Evolutionary conservation across 768 basidiomycete species (phyloP).

Genomic region (Gymnopilus junonius): DNA sequence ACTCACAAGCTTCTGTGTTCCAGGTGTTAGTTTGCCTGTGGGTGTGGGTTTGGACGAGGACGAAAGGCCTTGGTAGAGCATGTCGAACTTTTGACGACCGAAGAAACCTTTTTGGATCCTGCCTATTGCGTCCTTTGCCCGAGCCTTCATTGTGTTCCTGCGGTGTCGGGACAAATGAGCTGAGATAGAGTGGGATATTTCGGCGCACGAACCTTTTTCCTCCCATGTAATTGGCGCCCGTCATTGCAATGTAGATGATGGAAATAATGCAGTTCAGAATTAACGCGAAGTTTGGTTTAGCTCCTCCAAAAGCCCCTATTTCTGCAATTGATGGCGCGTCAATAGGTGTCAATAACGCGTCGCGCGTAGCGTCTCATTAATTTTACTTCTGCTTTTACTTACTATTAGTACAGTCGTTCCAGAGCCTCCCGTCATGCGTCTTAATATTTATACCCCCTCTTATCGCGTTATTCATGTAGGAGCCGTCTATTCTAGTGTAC

Average conservation of each 20-base stretch:
- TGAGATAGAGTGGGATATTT: not conserved
- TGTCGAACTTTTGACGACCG: constrained; percentile 59
- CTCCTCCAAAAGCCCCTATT: not conserved
- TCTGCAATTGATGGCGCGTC: not conserved
- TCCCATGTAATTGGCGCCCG: constrained; percentile 79
- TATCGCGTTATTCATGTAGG: too few species aligned
- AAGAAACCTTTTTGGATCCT: constrained; percentile 65
- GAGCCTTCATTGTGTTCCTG: constrained; percentile 64
- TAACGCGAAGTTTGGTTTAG: not conserved
- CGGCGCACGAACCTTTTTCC: constrained; percentile 56
- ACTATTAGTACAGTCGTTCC: not conserved
- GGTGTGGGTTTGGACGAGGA: constrained; percentile 7
- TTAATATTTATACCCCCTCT: too few species aligned
- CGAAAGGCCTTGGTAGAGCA: constrained; percentile 47
- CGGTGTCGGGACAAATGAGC: not conserved
- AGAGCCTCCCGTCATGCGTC: too few species aligned
- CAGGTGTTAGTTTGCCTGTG: not conserved
- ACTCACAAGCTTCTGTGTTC: not conserved
- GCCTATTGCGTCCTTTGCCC: constrained; percentile 57
- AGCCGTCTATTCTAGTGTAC: too few species aligned
- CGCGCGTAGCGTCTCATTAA: not conserved
- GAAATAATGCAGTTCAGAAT: not conserved
- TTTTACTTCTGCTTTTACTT: not conserved
- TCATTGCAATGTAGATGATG: constrained; percentile 38
- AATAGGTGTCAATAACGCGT: constrained; percentile 12